phyloP scores from a whole-genome alignment of 345 rosid genomes.

The Carallia brachiata region DNA sequence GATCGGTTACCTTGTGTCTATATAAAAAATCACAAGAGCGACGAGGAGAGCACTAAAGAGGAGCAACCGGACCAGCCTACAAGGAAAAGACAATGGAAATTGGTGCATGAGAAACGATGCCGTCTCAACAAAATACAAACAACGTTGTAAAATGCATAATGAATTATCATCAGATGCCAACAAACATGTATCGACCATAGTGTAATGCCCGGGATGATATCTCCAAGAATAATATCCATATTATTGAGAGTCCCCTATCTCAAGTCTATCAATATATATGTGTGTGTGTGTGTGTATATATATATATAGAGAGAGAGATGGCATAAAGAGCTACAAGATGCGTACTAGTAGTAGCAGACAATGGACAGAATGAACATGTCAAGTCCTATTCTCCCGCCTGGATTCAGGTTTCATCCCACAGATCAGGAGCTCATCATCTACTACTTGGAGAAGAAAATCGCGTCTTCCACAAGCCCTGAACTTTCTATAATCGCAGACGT shows the following conservation, averaged over 20 bases:
- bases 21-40: too few relatives aligned
- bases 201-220: background rate
- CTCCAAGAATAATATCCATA: background rate
- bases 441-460: conserved; percentile 32
- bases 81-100: background rate
- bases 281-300: too few relatives aligned
- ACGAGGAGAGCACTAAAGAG: too few relatives aligned
- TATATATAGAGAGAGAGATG: background rate
- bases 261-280: too few relatives aligned
- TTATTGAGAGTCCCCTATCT: background rate
- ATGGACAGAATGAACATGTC: conserved; percentile 15
- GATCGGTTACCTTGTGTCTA: too few relatives aligned
- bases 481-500: conserved; percentile 38
- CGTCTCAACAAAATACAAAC: background rate
- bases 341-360: background rate
- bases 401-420: conserved; percentile 50
- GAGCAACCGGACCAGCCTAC: background rate
- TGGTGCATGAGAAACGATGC: background rate
- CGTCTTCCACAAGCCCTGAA: conserved; percentile 24
- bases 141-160: background rate
- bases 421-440: conserved; percentile 44
- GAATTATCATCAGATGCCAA: conserved; percentile 4
- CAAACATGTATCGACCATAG: background rate
- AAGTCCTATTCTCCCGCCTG: conserved; percentile 28
- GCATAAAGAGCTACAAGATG: background rate